A percentile compares a stretch with the other conserved stretches of the same genome.
Evolutionary conservation across 371 early-diverging fungal genomes (phyloP).

Genomic region (Mucor irregularis): DNA sequence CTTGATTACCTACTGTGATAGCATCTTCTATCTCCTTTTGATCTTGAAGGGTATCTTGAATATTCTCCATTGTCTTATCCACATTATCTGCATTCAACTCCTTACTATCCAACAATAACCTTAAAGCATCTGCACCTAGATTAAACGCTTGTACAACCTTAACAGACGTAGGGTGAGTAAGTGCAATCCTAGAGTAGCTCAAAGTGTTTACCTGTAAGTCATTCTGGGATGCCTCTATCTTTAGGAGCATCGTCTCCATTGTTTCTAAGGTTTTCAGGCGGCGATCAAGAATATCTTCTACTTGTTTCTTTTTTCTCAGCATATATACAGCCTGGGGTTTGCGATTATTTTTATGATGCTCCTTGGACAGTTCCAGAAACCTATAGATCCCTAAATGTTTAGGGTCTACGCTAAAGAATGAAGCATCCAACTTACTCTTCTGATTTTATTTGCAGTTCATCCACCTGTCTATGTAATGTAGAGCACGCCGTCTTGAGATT

Average conservation of each 20-base stretch:
- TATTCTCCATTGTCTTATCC: conserved; percentile 47
- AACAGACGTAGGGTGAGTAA: too few relatives aligned
- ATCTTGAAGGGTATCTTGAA: conserved; percentile 55
- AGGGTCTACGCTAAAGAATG: too few relatives aligned
- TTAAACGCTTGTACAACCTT: conserved; percentile 54
- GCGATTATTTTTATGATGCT: conserved; percentile 22
- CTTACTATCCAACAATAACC: conserved; percentile 27
- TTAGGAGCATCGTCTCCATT: conserved; percentile 53
- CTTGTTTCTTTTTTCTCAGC: conserved; percentile 41
- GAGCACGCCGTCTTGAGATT: conserved; percentile 42
- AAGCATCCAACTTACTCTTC: conserved; percentile 11
- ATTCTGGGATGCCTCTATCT: conserved; percentile 54
- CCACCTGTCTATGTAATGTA: conserved; percentile 48
- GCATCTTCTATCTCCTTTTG: conserved; percentile 54
- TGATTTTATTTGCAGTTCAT: conserved; percentile 41
- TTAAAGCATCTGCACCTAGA: conserved; percentile 49
- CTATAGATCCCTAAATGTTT: background rate
- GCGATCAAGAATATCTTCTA: conserved; percentile 39
- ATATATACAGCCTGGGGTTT: conserved; percentile 47
- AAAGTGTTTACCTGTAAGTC: conserved; percentile 38
- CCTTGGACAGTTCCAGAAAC: conserved; percentile 20
- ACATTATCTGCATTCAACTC: conserved; percentile 39
- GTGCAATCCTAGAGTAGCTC: too few relatives aligned
- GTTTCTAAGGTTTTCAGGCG: conserved; percentile 51
- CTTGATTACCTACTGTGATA: conserved; percentile 12